Conservation (phyloP, 2,329 filamentous ascomycete genomes). For the Aspergillus sp. region DNA sequence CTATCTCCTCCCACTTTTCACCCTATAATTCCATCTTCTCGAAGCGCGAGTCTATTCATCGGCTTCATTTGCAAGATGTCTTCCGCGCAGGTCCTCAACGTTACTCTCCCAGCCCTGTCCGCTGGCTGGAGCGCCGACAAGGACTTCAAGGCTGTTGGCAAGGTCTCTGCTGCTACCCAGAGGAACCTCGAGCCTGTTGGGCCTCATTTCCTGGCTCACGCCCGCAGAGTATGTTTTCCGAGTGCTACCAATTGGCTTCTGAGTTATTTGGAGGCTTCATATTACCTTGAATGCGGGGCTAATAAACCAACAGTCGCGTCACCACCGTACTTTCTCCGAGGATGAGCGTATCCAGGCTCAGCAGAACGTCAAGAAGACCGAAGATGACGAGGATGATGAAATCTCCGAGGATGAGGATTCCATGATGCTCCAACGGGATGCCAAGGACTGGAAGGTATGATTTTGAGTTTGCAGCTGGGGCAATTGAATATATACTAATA, state of each 20-base stretch:
- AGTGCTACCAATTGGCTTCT: background rate
- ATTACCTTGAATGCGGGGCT: conserved; percentile 8
- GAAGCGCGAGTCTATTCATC: background rate
- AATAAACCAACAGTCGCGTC: conserved; percentile 59
- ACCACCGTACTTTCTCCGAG: conserved; percentile 97
- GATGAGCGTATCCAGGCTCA: conserved; percentile 97
- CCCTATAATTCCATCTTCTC: background rate
- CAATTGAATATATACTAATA: conserved; percentile 13
- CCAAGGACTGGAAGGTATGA: conserved; percentile 98
- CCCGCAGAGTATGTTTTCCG: conserved; percentile 68
- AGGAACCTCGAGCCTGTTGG: conserved; percentile 94
- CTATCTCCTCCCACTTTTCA: conserved; percentile 9
- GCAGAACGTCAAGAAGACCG: conserved; percentile 91
- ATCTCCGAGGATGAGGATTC: conserved; percentile 93
- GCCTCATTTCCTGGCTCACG: conserved; percentile 96
- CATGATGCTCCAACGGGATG: conserved; percentile 85
- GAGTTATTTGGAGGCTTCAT: too few relatives aligned
- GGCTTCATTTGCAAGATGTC: conserved; percentile 56
- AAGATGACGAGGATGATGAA: conserved; percentile 85
- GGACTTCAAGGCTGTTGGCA: conserved; percentile 82
- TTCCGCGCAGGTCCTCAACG: conserved; percentile 48
- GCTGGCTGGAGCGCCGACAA: conserved; percentile 79
- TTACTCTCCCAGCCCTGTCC: conserved; percentile 69
- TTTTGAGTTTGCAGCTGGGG: background rate
- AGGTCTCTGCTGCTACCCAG: conserved; percentile 73